These are phyloP conservation scores for Saprolegnia diclina DNA, from an alignment of 352 stramenopile genomes.

Conservation along the genomic window DNA sequence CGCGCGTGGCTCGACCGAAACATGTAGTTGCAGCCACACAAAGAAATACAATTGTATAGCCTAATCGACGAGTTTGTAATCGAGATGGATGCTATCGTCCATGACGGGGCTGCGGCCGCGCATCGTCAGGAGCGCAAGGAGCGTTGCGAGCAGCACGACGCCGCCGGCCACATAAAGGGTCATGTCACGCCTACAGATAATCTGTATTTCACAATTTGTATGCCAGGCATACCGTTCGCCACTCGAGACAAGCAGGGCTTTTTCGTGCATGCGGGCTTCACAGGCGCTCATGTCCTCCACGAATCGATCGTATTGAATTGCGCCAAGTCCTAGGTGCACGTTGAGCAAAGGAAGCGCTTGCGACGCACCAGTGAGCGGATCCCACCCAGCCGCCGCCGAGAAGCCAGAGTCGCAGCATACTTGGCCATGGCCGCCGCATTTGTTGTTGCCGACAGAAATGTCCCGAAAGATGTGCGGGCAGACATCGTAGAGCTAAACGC, in stretches of 20 bases:
- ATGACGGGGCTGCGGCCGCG: neutral
- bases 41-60: neutral
- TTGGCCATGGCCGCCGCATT: slow-evolving; percentile 44
- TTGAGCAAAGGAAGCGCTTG: neutral
- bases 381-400: slow-evolving; percentile 49
- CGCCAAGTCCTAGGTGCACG: slow-evolving; percentile 36
- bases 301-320: slow-evolving; percentile 42
- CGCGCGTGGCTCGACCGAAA: neutral
- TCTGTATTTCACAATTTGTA: no score
- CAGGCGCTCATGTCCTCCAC: slow-evolving; percentile 40
- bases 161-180: neutral
- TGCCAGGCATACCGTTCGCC: neutral
- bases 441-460: slow-evolving; percentile 53
- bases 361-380: slow-evolving; percentile 44
- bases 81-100: neutral
- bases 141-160: neutral
- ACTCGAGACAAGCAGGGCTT: neutral
- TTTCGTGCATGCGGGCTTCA: slow-evolving; percentile 28
- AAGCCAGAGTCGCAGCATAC: slow-evolving; percentile 49
- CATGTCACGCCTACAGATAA: neutral
- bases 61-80: neutral
- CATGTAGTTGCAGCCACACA: neutral
- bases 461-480: slow-evolving; percentile 69
- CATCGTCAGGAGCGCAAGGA: neutral
- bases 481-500: slow-evolving; percentile 30